These are phyloP conservation scores for Wallacemonas sp. DNA, from an alignment of 208 protist species.

Conservation along the genomic window DNA sequence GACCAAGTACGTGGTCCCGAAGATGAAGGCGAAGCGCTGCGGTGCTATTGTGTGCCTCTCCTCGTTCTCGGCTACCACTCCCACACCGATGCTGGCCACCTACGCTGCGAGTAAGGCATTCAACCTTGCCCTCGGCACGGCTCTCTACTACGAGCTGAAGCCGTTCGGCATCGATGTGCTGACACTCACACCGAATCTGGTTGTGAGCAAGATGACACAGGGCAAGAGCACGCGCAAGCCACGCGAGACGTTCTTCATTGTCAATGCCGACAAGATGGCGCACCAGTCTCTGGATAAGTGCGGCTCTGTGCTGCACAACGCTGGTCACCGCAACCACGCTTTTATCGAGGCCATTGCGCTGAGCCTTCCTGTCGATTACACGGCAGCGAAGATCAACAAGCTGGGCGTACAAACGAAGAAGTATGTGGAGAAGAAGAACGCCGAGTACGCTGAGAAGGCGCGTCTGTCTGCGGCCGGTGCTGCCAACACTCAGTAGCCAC, in stretches of 20 bases:
- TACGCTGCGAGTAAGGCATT: conserved; percentile 91
- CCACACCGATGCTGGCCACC: conserved; percentile 74
- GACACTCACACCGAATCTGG: conserved; percentile 71
- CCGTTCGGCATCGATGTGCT: conserved; percentile 70
- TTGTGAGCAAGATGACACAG: conserved; percentile 83
- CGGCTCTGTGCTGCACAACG: conserved; percentile 37
- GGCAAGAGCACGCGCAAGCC: conserved; percentile 60
- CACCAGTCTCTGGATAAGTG: conserved; percentile 73
- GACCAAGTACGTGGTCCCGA: conserved; percentile 78
- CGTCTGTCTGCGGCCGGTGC: background rate
- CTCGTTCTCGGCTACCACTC: conserved; percentile 70
- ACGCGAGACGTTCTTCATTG: conserved; percentile 69
- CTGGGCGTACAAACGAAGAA: conserved; percentile 52
- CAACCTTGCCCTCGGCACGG: conserved; percentile 59
- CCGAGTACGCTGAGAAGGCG: conserved; percentile 3
- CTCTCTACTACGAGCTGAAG: conserved; percentile 68
- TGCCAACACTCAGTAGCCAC: background rate
- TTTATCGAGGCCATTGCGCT: conserved; percentile 37
- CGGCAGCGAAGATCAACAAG: conserved; percentile 34
- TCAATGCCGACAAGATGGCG: conserved; percentile 65
- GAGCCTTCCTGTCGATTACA: conserved; percentile 31
- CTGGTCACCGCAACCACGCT: conserved; percentile 68
- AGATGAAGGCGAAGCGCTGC: conserved; percentile 59
- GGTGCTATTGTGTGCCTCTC: conserved; percentile 81
- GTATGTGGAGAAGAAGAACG: conserved; percentile 13